Base-by-base conservation (phyloP, 179 eudicot species). In the Camellia oleifera region DNA sequence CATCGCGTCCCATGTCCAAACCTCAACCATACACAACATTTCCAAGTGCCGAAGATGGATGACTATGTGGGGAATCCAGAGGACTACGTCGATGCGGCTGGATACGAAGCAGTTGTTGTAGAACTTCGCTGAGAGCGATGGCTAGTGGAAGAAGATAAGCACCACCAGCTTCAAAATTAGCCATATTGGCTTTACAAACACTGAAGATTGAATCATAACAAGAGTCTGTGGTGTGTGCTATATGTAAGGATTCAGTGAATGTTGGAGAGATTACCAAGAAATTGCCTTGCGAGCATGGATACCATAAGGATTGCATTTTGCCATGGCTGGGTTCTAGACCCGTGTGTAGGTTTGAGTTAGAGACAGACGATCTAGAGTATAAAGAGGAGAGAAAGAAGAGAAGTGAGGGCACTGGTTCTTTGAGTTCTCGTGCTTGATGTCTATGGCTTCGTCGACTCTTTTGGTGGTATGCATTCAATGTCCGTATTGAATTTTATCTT, bases 261-360 rank as follows among this genome's bases (percentile, higher is more conserved):
- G 88, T 91, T 11, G 93, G 93, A 5, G 97, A 92, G 46, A 20
- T 77, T 58, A 89, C 84, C 0, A 94, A 88, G 90, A 89, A 91
- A 69, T 80, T 94, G 88, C 93, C 94, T 0, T 92, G 98, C 78
- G 93, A 91, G 40, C 40, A 32, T 32, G 2, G 40, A 32, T 32
- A 32, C 40, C 40, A 32, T 32, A 1, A 32, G 40, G 17, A 97
- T 92, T 86, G 89, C 88, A 92, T 94, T 79, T 88, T 92, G 15
- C 93, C 91, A 1, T 94, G 98, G 98, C 81, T 94, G 12, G 89
- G 82, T 46, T 84, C 94, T 0, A 86, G 94, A 79, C 98, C 98
- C 0, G 92, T 94, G 40, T 94, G 98, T 65, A 88, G 98, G 77
- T 92, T 85, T 44, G 98, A 94, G 90, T 46, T 94, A 84, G 88